Conservation (phyloP, 2,329 filamentous ascomycete genomes). For the Penicillium sp. region DNA sequence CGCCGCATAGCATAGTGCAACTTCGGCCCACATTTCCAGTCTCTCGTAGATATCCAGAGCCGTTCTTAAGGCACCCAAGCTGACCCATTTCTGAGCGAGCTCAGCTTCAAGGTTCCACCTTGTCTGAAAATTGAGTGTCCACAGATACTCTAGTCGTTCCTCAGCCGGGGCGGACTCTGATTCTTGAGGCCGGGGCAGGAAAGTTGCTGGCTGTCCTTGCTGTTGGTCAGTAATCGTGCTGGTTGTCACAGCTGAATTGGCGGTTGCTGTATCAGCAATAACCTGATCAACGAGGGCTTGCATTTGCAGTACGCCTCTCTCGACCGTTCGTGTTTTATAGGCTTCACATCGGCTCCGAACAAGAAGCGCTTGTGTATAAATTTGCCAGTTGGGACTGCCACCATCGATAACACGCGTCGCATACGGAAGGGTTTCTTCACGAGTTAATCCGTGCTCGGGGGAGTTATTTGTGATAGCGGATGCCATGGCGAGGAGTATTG, state of each 20-base stretch:
- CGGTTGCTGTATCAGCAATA: conserved; percentile 70
- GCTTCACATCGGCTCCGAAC: conserved; percentile 87
- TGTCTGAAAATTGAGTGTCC: conserved; percentile 76
- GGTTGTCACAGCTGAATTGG: conserved; percentile 26
- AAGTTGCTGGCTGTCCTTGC: conserved; percentile 61
- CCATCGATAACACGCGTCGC: conserved; percentile 82
- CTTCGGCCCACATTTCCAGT: conserved; percentile 89
- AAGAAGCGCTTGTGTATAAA: conserved; percentile 89
- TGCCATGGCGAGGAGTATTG: conserved; percentile 73
- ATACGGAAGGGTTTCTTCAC: conserved; percentile 91
- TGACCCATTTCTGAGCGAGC: conserved; percentile 86
- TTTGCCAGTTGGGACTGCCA: conserved; percentile 93
- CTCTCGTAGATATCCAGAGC: conserved; percentile 95
- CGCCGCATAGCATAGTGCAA: conserved; percentile 79
- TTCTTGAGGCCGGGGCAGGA: conserved; percentile 71
- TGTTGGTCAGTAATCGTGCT: conserved; percentile 32
- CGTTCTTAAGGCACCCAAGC: conserved; percentile 78
- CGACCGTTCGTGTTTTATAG: conserved; percentile 79
- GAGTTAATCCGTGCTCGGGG: conserved; percentile 76
- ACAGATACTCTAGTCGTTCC: conserved; percentile 76
- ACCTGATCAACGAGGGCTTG: conserved; percentile 96
- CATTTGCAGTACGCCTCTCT: conserved; percentile 84
- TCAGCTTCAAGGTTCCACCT: conserved; percentile 94
- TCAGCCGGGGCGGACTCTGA: conserved; percentile 70
- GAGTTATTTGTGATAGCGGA: conserved; percentile 89